Conservation (phyloP, 2,329 filamentous ascomycete species). For the Eutypella sp. region DNA sequence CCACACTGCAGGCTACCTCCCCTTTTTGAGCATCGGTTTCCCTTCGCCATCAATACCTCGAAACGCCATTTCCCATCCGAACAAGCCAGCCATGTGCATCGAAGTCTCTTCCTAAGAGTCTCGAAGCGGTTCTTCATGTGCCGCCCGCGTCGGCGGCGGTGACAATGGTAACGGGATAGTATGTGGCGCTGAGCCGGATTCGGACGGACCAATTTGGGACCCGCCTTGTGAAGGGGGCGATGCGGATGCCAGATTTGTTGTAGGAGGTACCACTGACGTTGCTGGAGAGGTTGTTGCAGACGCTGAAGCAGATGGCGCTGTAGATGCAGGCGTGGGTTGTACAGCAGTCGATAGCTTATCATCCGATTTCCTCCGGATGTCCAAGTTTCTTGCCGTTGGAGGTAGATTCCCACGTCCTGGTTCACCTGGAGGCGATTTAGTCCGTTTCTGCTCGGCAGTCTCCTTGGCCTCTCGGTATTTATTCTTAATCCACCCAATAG, state of each 20-base stretch:
- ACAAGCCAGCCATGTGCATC: neutral
- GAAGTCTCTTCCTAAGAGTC: constrained; percentile 14
- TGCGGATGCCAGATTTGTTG: no score
- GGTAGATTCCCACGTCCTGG: constrained; percentile 27
- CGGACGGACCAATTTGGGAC: constrained; percentile 6
- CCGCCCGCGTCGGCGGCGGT: constrained; percentile 20
- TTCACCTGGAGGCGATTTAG: constrained; percentile 50
- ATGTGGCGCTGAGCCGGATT: constrained; percentile 13
- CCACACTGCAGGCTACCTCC: neutral
- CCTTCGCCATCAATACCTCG: neutral
- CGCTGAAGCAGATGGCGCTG: constrained; percentile 5
- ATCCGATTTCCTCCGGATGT: constrained; percentile 39
- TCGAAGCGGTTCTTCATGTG: constrained; percentile 18
- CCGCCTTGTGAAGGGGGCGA: neutral
- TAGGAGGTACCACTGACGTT: no score
- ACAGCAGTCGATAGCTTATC: no score
- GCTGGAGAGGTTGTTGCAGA: no score
- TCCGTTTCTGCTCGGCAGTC: constrained; percentile 48
- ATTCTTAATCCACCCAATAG: constrained; percentile 54
- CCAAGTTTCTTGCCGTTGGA: constrained; percentile 43
- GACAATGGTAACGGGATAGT: constrained; percentile 23
- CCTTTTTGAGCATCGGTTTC: neutral
- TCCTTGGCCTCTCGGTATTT: constrained; percentile 58
- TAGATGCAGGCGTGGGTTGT: no score
- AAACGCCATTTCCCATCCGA: neutral